These are phyloP conservation scores for Scolecobasidium constrictum DNA, from an alignment of 2,329 filamentous ascomycete genomes.

Conservation along the genomic window DNA sequence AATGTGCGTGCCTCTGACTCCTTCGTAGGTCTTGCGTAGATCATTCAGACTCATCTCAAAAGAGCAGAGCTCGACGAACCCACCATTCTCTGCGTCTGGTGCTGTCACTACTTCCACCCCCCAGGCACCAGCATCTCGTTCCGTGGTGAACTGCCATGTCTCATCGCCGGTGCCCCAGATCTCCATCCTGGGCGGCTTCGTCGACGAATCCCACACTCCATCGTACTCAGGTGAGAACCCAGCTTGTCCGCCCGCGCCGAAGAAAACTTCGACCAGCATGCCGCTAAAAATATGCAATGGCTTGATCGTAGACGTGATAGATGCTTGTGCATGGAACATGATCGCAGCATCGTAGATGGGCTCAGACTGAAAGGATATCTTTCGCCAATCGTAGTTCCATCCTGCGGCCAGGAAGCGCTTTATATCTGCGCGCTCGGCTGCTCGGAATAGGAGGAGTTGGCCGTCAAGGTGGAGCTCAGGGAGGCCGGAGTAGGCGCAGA, in stretches of 20 bases:
- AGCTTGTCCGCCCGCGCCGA: neutral
- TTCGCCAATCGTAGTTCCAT: slow-evolving; percentile 15
- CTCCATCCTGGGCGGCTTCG: neutral
- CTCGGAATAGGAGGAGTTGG: slow-evolving; percentile 14
- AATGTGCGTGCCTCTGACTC: no score
- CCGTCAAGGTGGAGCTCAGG: slow-evolving; percentile 13
- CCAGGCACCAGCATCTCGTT: neutral
- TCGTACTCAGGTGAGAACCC: neutral
- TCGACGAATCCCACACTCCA: neutral
- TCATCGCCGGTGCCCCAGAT: slow-evolving; percentile 2
- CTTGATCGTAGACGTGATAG: neutral
- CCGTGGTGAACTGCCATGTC: neutral
- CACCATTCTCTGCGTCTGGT: no score
- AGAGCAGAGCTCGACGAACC: no score
- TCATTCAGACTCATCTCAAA: no score
- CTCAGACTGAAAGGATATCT: no score
- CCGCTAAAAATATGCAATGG: slow-evolving; percentile 1
- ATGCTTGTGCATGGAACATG: neutral
- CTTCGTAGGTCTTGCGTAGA: no score
- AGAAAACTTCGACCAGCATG: neutral
- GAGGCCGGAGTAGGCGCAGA: slow-evolving; percentile 12
- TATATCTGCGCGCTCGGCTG: slow-evolving; percentile 14
- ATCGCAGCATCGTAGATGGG: neutral
- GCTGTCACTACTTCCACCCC: no score
- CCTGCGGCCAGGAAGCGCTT: slow-evolving; percentile 12